Evolutionary conservation across 805 yeast species (phyloP).

Genomic region (Candida anglica): DNA sequence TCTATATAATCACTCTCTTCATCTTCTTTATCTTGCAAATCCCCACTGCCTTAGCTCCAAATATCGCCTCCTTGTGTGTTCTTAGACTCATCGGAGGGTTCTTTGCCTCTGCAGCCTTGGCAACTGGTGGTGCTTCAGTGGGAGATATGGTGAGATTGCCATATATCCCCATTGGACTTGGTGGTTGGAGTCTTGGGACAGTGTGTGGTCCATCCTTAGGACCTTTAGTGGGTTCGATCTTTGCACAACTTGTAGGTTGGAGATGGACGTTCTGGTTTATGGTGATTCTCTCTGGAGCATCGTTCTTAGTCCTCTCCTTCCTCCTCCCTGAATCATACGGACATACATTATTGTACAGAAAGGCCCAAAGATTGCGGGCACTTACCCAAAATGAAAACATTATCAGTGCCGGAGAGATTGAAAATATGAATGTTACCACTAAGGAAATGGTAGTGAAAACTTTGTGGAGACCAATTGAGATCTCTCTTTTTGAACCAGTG

Average conservation of each 20-base stretch:
- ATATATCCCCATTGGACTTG: conserved; percentile 43
- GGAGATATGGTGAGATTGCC: conserved; percentile 46
- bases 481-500: conserved; percentile 51
- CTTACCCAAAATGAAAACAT: conserved; percentile 48
- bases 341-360: conserved; percentile 41
- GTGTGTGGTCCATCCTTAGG: conserved; percentile 54
- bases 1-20: conserved; percentile 44
- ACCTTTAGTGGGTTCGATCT: conserved; percentile 53
- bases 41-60: too few relatives aligned
- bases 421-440: conserved; percentile 17
- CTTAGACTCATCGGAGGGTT: conserved; percentile 51
- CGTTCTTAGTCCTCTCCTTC: conserved; percentile 30
- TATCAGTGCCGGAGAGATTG: conserved; percentile 35
- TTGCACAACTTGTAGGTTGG: conserved; percentile 43
- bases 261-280: conserved; percentile 55
- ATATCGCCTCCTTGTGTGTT: conserved; percentile 48
- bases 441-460: conserved; percentile 22
- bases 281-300: conserved; percentile 34
- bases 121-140: too few relatives aligned
- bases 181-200: conserved; percentile 51
- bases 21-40: too few relatives aligned
- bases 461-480: conserved; percentile 46
- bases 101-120: conserved; percentile 48
- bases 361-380: conserved; percentile 45
- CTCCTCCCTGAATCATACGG: conserved; percentile 49